These are phyloP conservation scores for Cercophora samala DNA, from an alignment of 495 filamentous ascomycete genomes.

Conservation along the genomic window DNA sequence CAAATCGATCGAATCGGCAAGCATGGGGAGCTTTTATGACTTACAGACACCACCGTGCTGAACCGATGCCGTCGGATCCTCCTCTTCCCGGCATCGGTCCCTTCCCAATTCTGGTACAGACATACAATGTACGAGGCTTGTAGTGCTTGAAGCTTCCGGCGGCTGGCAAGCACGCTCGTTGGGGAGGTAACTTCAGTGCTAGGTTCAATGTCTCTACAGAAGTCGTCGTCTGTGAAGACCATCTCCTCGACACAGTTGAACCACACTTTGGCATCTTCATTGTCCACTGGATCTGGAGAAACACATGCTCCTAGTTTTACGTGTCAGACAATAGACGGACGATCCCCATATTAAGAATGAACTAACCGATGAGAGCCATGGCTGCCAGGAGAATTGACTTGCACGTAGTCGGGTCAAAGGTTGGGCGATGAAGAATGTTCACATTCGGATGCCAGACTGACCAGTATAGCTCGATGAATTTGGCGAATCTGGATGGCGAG, in stretches of 20 bases:
- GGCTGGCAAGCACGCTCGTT: conserved; percentile 7
- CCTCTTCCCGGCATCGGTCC: conserved; percentile 27
- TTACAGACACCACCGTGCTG: conserved; percentile 31
- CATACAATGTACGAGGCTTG: conserved; percentile 32
- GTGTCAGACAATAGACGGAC: neutral
- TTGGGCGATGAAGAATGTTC: conserved; percentile 30
- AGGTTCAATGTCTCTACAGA: conserved; percentile 31
- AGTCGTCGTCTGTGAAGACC: conserved; percentile 34
- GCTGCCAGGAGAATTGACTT: conserved; percentile 28
- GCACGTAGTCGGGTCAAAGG: conserved; percentile 24
- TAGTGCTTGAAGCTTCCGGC: conserved; percentile 28
- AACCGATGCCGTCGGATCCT: conserved; percentile 32
- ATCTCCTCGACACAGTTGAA: conserved; percentile 36
- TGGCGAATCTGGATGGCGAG: conserved; percentile 27
- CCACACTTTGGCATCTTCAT: conserved; percentile 31
- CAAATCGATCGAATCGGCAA: neutral
- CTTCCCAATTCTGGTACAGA: conserved; percentile 33
- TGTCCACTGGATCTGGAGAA: conserved; percentile 30
- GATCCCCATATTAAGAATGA: neutral
- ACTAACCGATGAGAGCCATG: conserved; percentile 33
- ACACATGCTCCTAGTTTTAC: conserved; percentile 28
- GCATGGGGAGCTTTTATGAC: neutral
- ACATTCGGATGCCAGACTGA: conserved; percentile 34
- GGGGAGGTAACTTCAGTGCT: conserved; percentile 14
- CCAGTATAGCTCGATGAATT: conserved; percentile 35